These are phyloP conservation scores for Plantago ovata DNA, from an alignment of 257 asterid species.

Conservation along the genomic window DNA sequence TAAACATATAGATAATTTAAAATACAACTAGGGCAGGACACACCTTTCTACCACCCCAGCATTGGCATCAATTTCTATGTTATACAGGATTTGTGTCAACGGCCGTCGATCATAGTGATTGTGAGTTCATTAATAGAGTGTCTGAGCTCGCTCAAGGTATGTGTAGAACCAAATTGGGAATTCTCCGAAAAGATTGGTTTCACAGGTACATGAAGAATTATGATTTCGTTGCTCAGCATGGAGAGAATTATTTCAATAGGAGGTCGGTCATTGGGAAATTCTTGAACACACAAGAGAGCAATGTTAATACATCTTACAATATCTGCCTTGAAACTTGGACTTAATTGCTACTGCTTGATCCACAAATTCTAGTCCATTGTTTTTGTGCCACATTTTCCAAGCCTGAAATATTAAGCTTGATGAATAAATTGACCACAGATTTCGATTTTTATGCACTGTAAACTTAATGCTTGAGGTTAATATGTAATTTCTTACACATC, in stretches of 20 bases:
- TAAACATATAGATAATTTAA: too few species aligned
- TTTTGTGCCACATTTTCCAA: slow-evolving; percentile 43
- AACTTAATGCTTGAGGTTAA: neutral
- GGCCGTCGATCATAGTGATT: slow-evolving; percentile 18
- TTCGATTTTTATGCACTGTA: neutral
- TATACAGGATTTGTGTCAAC: neutral
- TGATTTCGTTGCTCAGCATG: slow-evolving; percentile 25
- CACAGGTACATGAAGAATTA: slow-evolving; percentile 14
- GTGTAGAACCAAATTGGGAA: neutral
- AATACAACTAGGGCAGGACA: too few species aligned
- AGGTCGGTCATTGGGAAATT: slow-evolving; percentile 17
- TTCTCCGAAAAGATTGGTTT: slow-evolving; percentile 20
- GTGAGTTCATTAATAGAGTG: slow-evolving; percentile 12
- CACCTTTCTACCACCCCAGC: too few species aligned
- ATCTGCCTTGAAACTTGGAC: slow-evolving; percentile 13
- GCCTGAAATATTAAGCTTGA: slow-evolving; percentile 23
- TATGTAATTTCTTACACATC: slow-evolving; percentile 29
- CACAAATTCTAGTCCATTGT: slow-evolving; percentile 1
- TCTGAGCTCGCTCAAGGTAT: neutral
- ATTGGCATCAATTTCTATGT: too few species aligned
- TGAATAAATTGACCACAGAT: neutral
- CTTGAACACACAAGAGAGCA: slow-evolving; percentile 26
- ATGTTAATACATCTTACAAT: slow-evolving; percentile 23
- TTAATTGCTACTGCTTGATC: slow-evolving; percentile 28
- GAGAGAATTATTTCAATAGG: slow-evolving; percentile 14